Evolutionary conservation across 352 stramenopile genomes (phyloP), one percentile per base, ranked within the genome.

Genomic region (Saprolegnia parasitica): DNA sequence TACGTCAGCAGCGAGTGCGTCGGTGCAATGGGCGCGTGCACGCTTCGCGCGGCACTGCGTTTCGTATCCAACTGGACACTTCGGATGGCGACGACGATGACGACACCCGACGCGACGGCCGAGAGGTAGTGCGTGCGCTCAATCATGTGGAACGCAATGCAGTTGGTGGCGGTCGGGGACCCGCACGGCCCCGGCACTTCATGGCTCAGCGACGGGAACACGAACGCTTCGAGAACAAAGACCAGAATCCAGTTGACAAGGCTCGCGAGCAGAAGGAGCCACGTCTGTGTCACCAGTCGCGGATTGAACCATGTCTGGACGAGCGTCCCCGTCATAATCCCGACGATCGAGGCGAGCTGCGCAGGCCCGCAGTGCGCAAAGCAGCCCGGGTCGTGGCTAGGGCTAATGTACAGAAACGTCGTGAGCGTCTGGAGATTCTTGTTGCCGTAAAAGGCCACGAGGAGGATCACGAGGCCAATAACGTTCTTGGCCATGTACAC

Each of bases 401-500:
- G 63, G 64, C 68, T 68, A 10, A 63, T 24, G 39, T 63, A 57
- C 11, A 74, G 57, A 54, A 67, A 73, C 37, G 71, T 76, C 50
- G 71, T 76, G 45, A 76, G 67, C 16, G 71, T 52, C 46, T 76
- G 71, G 10, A 76, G 52, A 46, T 73, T 73, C 24, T 71, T 56
- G 67, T 76, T 76, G 18, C 57, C 60, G 13, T 71, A 76, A 42
- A 70, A 76, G 1, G 66, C 71, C 16, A 76, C 71, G 21, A 64
- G 62, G 3, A 76, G 55, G 39, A 76, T 71, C 5, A 68, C 60
- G 15, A 65, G 60, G 4, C 71, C 71, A 29, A 76, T 42, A 20
- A 76, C n/a, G 3, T 61, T 71, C 56, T 76, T 76, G 65, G 65
- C 42, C 58, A 76, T 63, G 55, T 73, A 68, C 16, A 76, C 71